Base-by-base conservation (phyloP, 1,139 yeast genomes). In the Eremothecium sinecaudum region DNA sequence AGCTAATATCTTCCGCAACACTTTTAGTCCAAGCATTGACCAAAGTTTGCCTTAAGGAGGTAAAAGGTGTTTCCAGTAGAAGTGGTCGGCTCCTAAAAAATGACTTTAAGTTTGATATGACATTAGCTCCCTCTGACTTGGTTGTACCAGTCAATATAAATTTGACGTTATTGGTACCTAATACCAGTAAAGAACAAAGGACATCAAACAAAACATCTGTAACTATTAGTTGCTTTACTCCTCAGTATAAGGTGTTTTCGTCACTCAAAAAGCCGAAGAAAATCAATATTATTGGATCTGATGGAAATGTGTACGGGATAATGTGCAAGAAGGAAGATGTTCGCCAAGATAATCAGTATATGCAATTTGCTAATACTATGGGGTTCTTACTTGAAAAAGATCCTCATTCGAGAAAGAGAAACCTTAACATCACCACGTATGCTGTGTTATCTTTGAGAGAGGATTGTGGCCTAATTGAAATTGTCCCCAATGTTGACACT, bases 291-390 rank as follows among this genome's bases (percentile, higher is more conserved):
- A 62, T 75, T 33, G 98, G 97, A 0, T 75, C 83, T 1, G 84
- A 90, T 60, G 90, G 90, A 8, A 58, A 62, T 10, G 58, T 64
- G 1, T 87, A 86, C 54, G 71, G 78, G 21, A 67, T 92, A 18
- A 69, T 92, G 63, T 79, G 94, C 45, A 92, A 92, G 55, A 72
- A 78, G 43, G 99, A 92, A 56, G 98, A 92, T 60, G 78, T 93
- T 8, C 65, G 98, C 45, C 93, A 92, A 53, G 99, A 92, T 62
- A 93, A 95, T 4, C 80, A 94, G 46, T 73, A 90, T 32, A 83
- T 90, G 72, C 97, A 92, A 48, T 79, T 92, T 47, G 86, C 96
- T 0, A 75, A 86, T 1, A 80, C 87, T 61, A 77, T 90, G 53
- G 90, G 87, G 48, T 71, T 84, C 42, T 57, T 90, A 24, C 63